Conservation (phyloP, 495 filamentous ascomycete species). For the Echria macrotheca region DNA sequence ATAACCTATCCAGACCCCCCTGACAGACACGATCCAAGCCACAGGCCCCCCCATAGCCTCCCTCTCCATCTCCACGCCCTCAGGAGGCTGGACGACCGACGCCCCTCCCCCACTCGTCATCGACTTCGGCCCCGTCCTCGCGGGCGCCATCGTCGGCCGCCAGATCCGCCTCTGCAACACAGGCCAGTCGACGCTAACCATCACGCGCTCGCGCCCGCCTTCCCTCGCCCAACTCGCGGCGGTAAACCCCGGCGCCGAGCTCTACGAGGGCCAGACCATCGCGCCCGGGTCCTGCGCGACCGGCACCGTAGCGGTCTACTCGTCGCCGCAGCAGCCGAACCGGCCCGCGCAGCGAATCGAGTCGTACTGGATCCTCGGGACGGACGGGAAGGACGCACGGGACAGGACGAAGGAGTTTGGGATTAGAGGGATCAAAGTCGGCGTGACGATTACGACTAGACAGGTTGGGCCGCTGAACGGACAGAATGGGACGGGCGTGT, state of each 20-base stretch:
- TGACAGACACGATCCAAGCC: too few species aligned
- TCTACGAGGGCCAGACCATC: constrained; percentile 46
- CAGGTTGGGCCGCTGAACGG: constrained; percentile 33
- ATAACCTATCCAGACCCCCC: too few species aligned
- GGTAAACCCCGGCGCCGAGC: constrained; percentile 36
- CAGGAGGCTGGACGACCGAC: constrained; percentile 43
- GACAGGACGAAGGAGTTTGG: constrained; percentile 22
- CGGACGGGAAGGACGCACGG: constrained; percentile 36
- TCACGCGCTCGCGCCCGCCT: constrained; percentile 50
- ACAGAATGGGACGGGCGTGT: constrained; percentile 28
- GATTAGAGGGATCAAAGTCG: constrained; percentile 30
- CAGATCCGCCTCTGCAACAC: constrained; percentile 42
- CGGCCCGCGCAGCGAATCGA: constrained; percentile 32
- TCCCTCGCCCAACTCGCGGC: constrained; percentile 34
- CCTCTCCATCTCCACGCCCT: constrained; percentile 40
- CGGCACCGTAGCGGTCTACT: constrained; percentile 40
- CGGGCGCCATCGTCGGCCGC: constrained; percentile 30
- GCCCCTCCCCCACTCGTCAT: constrained; percentile 30
- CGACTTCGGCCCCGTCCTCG: constrained; percentile 41
- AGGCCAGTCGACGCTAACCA: constrained; percentile 31
- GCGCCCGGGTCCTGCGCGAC: constrained; percentile 34
- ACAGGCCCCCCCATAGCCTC: constrained; percentile 36
- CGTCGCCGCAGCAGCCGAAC: constrained; percentile 44
- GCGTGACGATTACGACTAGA: constrained; percentile 33
- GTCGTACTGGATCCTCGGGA: constrained; percentile 42